These are phyloP conservation scores for Leccinum pellstonianum DNA, from an alignment of 768 basidiomycete species.

Conservation along the genomic window DNA sequence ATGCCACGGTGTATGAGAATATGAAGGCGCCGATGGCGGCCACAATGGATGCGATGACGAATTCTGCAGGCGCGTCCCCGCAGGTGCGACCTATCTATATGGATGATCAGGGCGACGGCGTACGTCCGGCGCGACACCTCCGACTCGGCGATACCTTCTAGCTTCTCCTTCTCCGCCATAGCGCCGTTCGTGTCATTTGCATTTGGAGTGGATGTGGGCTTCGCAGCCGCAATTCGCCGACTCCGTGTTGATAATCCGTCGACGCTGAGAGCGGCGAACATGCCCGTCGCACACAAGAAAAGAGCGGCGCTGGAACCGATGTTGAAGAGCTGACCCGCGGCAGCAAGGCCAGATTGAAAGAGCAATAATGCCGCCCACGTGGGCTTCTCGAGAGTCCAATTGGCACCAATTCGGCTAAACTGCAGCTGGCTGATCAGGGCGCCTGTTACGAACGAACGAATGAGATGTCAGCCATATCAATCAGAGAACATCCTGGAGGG, in stretches of 20 bases:
- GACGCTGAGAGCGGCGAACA: conserved; percentile 55
- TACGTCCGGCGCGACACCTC: conserved; percentile 61
- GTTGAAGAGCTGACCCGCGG: conserved; percentile 58
- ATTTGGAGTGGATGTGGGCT: background rate
- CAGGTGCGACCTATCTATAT: conserved; percentile 79
- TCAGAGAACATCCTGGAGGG: background rate
- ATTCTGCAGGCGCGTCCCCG: conserved; percentile 79
- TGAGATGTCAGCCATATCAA: background rate
- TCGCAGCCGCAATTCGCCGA: conserved; percentile 18
- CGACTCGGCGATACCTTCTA: conserved; percentile 18
- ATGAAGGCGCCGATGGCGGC: conserved; percentile 54
- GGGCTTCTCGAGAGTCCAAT: conserved; percentile 51
- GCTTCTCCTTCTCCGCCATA: background rate
- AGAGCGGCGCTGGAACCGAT: conserved; percentile 79
- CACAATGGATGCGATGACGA: conserved; percentile 81
- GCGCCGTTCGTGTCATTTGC: conserved; percentile 3
- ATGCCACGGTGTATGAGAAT: conserved; percentile 62
- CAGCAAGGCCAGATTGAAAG: conserved; percentile 53
- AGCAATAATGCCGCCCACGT: conserved; percentile 62
- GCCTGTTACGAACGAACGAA: conserved; percentile 41
- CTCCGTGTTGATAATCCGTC: conserved; percentile 41
- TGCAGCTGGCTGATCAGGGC: conserved; percentile 61
- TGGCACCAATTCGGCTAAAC: conserved; percentile 31
- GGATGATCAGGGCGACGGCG: conserved; percentile 52
- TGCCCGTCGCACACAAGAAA: conserved; percentile 58